Evolutionary conservation across 2,329 filamentous ascomycete species (phyloP), one percentile per base, ranked within the genome.

Genomic region (Cladosporium velox): DNA sequence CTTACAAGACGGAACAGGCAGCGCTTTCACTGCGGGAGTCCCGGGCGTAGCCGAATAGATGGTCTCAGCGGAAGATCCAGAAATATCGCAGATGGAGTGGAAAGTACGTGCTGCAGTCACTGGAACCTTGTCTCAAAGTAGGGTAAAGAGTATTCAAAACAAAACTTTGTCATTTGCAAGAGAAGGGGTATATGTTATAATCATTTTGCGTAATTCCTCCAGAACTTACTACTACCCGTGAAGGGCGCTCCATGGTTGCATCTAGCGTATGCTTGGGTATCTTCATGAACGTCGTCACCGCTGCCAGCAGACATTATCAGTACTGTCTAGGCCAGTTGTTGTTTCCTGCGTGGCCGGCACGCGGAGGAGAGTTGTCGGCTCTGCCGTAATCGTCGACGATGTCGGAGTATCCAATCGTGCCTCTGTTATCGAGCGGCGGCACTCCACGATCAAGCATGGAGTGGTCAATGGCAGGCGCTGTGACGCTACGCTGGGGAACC

Each of bases 401-500:
- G 41, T 65, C 64, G 2, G 64, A 65, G 32, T 65, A 65, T 1
- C 64, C 64, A 38, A 65, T 65, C 1, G 64, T 65, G 15, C 26
- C 55, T 18, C 47, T 30, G 10, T 61, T 28, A 8, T 61, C 38
- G 15, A 61, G 21, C 21, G 64, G n/a, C 32, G 44, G 35, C 32
- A 55, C 52, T 15, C 41, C 35, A 6, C 11, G 44, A 18, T 57
- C 24, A n/a, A 21, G 28, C 11, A 28, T 8, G 12, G 8, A 32
- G 47, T 52, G 30, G 2, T 65, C 66, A 49, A 64, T 64, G 34
- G 68, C 59, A 18, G 70, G 71, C 11, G 71, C 70, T 4, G 70
- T 74, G 24, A 67, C 67, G 38, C 68, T 71, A 2, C 71, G 68
- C 41, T 71, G 69, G 10, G 70, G 70, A 6, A 69, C 61, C 2